phyloP scores from a whole-genome alignment of 2,329 filamentous ascomycete genomes.

The Aphanocladium album region DNA sequence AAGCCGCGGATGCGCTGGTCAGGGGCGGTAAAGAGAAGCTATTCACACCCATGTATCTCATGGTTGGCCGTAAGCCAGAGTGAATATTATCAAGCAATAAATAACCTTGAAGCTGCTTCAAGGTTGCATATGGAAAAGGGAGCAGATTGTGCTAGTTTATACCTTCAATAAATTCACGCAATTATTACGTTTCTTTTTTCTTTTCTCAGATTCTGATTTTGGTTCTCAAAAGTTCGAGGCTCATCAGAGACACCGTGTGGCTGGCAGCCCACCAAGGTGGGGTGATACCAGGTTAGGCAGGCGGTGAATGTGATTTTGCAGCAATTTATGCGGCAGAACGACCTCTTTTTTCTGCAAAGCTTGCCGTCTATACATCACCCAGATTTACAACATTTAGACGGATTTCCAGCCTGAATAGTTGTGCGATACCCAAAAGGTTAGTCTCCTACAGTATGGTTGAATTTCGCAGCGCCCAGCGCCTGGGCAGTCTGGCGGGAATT shows the following conservation, averaged over 20 bases:
- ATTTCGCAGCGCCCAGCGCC: background rate
- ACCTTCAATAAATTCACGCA: too few relatives aligned
- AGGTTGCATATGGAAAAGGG: too few relatives aligned
- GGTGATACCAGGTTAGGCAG: background rate
- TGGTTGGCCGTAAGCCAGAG: conserved; percentile 83
- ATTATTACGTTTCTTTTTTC: too few relatives aligned
- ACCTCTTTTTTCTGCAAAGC: conserved; percentile 1
- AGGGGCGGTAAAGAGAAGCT: conserved; percentile 82
- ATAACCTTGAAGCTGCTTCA: too few relatives aligned
- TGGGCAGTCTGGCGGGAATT: background rate
- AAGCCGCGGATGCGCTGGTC: conserved; percentile 79
- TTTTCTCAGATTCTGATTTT: too few relatives aligned
- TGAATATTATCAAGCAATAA: too few relatives aligned
- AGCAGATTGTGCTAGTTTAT: too few relatives aligned
- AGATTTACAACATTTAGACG: background rate
- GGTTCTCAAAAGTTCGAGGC: too few relatives aligned
- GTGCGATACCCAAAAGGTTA: background rate
- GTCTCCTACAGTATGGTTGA: background rate
- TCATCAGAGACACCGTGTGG: too few relatives aligned
- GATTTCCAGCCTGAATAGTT: background rate
- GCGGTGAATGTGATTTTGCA: conserved; percentile 3
- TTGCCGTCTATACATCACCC: background rate
- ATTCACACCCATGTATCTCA: conserved; percentile 99
- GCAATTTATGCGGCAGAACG: conserved; percentile 9
- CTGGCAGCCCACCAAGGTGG: background rate